Evolutionary conservation across 495 filamentous ascomycete genomes (phyloP).

Genomic region (Daldinia concentrica): DNA sequence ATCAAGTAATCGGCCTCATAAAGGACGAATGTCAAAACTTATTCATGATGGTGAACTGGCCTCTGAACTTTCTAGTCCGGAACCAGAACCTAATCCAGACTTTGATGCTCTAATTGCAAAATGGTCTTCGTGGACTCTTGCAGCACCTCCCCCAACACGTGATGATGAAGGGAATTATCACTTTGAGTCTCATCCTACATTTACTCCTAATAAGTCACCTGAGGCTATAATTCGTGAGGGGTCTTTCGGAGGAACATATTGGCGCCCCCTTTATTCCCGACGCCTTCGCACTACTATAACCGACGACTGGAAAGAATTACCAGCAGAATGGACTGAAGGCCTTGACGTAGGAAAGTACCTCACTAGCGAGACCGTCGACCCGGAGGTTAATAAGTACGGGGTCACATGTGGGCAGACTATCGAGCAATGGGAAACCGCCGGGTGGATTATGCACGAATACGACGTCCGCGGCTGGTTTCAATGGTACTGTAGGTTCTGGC

Average conservation of each 20-base stretch:
- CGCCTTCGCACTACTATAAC: conserved; percentile 50
- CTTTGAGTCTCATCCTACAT: conserved; percentile 52
- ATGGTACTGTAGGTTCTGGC: conserved; percentile 61
- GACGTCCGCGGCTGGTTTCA: conserved; percentile 63
- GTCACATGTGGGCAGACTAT: conserved; percentile 59
- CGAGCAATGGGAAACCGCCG: conserved; percentile 60
- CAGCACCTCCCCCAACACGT: conserved; percentile 48
- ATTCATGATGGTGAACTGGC: neutral
- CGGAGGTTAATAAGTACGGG: conserved; percentile 59
- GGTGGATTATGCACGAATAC: conserved; percentile 58
- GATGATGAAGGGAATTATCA: conserved; percentile 52
- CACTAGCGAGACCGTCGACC: conserved; percentile 47
- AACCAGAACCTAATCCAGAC: conserved; percentile 34
- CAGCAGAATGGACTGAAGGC: conserved; percentile 50
- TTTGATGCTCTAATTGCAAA: conserved; percentile 45
- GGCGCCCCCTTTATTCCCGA: conserved; percentile 53
- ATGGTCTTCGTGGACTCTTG: conserved; percentile 55
- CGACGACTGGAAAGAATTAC: conserved; percentile 56
- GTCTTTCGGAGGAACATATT: conserved; percentile 59
- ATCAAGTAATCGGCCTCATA: conserved; percentile 9
- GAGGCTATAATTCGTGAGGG: conserved; percentile 59
- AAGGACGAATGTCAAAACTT: neutral
- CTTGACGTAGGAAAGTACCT: conserved; percentile 50
- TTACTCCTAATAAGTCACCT: conserved; percentile 60
- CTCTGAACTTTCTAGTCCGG: neutral